Percentiles rank a stretch among this genome's conserved stretches.
Evolutionary conservation across 2,329 filamentous ascomycete genomes (phyloP).

Genomic region (Ramichloridium luteum): DNA sequence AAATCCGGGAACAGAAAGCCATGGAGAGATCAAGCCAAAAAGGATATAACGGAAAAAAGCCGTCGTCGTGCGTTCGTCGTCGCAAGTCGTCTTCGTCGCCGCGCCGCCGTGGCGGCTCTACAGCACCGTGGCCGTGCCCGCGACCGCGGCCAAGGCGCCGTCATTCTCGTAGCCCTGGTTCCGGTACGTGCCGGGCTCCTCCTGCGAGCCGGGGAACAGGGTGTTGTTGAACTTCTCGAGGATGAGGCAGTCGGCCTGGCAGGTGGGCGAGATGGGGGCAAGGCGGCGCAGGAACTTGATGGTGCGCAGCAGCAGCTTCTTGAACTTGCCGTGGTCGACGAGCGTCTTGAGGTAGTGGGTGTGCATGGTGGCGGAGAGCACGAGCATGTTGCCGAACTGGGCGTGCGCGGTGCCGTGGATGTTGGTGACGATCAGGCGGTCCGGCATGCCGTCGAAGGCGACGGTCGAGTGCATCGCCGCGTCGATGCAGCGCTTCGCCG

Average conservation of each 20-base stretch:
- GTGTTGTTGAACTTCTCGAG: conserved; percentile 42
- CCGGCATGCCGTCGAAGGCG: conserved; percentile 62
- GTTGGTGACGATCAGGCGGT: conserved; percentile 74
- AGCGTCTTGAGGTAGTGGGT: conserved; percentile 43
- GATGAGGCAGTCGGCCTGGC: conserved; percentile 63
- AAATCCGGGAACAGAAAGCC: no score
- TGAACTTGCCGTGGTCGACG: conserved; percentile 45
- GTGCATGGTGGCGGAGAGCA: conserved; percentile 69
- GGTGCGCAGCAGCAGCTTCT: conserved; percentile 55
- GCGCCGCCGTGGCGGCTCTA: no score
- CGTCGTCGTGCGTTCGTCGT: no score
- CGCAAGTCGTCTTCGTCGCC: no score
- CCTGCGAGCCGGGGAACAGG: conserved; percentile 15
- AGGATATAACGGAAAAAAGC: no score
- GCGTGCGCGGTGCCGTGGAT: conserved; percentile 91
- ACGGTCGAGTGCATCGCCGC: conserved; percentile 75
- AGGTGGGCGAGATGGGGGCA: conserved; percentile 60
- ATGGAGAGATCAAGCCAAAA: no score
- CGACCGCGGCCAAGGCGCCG: no score
- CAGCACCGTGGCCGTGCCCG: no score
- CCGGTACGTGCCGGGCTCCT: conserved; percentile 14
- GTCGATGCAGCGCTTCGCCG: conserved; percentile 44
- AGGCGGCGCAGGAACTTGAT: conserved; percentile 63
- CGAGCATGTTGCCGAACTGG: conserved; percentile 95
- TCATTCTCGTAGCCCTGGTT: conserved; percentile 14